phyloP scores from a whole-genome alignment of 768 basidiomycete species.

The Mycena rebaudengoi region DNA sequence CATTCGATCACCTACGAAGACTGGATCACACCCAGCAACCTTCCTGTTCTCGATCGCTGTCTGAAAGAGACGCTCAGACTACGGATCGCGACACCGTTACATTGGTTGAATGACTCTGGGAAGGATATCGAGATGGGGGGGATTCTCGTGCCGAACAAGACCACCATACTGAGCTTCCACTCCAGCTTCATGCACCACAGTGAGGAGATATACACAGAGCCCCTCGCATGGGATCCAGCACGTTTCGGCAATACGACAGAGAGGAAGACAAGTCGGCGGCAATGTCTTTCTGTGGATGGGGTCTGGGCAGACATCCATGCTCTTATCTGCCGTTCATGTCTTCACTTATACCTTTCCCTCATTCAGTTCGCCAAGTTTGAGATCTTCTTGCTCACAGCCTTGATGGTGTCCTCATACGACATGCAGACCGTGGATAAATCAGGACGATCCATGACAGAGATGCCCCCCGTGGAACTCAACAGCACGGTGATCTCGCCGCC shows the following conservation, averaged over 20 bases:
- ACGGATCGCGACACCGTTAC: slow-evolving; percentile 9
- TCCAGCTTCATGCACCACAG: slow-evolving; percentile 7
- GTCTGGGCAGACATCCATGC: slow-evolving; percentile 4
- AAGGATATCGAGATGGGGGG: neutral
- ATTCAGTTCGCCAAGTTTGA: neutral
- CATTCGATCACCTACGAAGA: slow-evolving; percentile 4
- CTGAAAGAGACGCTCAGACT: slow-evolving; percentile 11
- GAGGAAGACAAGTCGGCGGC: neutral
- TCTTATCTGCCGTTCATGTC: neutral
- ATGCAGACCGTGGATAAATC: neutral
- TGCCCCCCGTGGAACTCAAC: slow-evolving; percentile 6
- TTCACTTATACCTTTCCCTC: neutral
- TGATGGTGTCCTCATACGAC: slow-evolving; percentile 2
- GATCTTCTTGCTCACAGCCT: neutral
- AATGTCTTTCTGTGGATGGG: neutral
- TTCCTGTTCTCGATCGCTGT: slow-evolving; percentile 3
- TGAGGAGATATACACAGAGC: neutral
- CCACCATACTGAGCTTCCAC: slow-evolving; percentile 1
- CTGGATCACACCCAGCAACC: neutral
- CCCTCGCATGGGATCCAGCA: neutral
- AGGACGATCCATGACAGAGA: neutral
- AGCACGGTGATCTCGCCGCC: neutral
- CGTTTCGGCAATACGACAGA: neutral
- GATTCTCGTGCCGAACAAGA: neutral
- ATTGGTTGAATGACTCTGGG: slow-evolving; percentile 15